phyloP scores from a whole-genome alignment of 2,329 filamentous ascomycete genomes.

The Penicillium sp. region DNA sequence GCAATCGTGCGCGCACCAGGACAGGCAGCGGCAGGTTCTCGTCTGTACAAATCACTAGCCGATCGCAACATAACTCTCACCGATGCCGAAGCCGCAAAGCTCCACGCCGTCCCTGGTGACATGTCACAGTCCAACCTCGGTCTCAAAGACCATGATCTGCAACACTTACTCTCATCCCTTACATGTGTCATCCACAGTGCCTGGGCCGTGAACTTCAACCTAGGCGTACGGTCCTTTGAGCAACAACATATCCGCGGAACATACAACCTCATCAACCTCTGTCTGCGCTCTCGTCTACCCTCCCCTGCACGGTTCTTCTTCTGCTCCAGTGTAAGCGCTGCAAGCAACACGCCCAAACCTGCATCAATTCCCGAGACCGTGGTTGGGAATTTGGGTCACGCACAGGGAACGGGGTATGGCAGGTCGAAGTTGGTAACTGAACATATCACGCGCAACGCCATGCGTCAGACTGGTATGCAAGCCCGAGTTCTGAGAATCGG shows the following conservation, averaged over 20 bases:
- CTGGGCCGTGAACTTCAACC: slow-evolving; percentile 65
- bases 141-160: slow-evolving; percentile 43
- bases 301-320: slow-evolving; percentile 47
- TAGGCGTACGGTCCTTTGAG: slow-evolving; percentile 56
- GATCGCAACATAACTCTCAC: slow-evolving; percentile 33
- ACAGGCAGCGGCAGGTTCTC: slow-evolving; percentile 40
- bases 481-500: slow-evolving; percentile 38
- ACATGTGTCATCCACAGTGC: slow-evolving; percentile 61
- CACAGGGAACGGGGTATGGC: slow-evolving; percentile 45
- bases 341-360: slow-evolving; percentile 33
- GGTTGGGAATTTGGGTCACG: slow-evolving; percentile 36
- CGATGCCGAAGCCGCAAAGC: slow-evolving; percentile 32
- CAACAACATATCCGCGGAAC: slow-evolving; percentile 54
- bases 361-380: slow-evolving; percentile 37
- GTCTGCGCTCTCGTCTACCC: slow-evolving; percentile 32
- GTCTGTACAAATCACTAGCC: slow-evolving; percentile 47
- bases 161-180: slow-evolving; percentile 42
- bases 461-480: slow-evolving; percentile 23
- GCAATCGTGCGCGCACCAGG: slow-evolving; percentile 54
- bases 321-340: slow-evolving; percentile 52
- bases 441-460: slow-evolving; percentile 33
- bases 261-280: slow-evolving; percentile 46
- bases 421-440: slow-evolving; percentile 43
- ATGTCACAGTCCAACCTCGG: slow-evolving; percentile 52
- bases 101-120: slow-evolving; percentile 49